Base-by-base conservation (phyloP, 768 basidiomycete genomes). In the Kwoniella dejecticola region DNA sequence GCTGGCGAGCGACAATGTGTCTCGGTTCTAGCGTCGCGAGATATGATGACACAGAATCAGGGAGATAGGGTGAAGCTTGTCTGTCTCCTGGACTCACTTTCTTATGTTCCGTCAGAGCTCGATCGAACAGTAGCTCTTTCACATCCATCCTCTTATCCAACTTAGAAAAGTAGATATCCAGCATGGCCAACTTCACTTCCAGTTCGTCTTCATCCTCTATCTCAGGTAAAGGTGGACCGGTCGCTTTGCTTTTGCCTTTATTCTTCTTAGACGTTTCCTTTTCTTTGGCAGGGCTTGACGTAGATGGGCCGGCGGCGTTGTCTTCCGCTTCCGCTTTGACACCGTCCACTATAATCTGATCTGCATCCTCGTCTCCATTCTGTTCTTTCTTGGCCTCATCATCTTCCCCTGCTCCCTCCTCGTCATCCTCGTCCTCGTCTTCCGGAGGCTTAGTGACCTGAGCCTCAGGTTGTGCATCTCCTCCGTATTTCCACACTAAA, bases 81-180 rank as follows among this genome's bases (percentile, higher is more conserved):
- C n/a, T 36, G 33, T 15, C 33, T 36, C 7, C 33, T 42, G n/a
- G n/a, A 54, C 83, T 52, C 62, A 92, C 94, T 87, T 93, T 92
- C 79, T 94, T 97, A 76, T 95, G 91, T 68, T 96, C 91, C 47
- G 95, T 81, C 53, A 99, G 80, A 1, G 91, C 91, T 41, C 95
- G 83, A 70, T 97, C 90, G 70, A 91, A 96, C 77, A 99, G 90
- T 64, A 99, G 78, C 2, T 86, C 86, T 79, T 97, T 99, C 27
- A 84, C 85, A 73, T 93, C 89, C 54, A 86, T 80, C 41, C 95
- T 84, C 79, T 89, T 91, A 63, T 90, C 89, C 10, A 97, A 83
- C 50, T 90, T 87, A 60, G 92, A 90, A 66, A 85, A 86, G 80
- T 97, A 99, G 82, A 91, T 90, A 77, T 96, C 90, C 59, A 97